Base-by-base conservation (phyloP, 2,329 filamentous ascomycete genomes). In the Botrytis elliptica region DNA sequence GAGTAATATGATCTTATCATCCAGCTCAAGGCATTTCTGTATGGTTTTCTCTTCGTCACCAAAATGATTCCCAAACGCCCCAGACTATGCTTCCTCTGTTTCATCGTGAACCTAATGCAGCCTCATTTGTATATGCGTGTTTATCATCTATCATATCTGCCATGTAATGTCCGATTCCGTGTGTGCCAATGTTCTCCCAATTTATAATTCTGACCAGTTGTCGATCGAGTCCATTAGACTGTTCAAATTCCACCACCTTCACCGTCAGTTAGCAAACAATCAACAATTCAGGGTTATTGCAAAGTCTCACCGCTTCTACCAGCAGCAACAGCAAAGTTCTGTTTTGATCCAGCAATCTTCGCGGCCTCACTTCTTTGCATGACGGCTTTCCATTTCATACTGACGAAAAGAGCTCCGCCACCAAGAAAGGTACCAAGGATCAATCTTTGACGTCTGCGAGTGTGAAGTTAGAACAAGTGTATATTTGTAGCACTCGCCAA, bases 351-450 rank as follows among this genome's bases (percentile, higher is more conserved):
- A 10, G 79, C 78, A 44, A 76, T 77, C 77, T 81, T 81, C 9
- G 79, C 80, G 6, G 77, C 80, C 71, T 81, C 80, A 75, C 79
- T 80, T 57, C 79, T 75, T 33, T 77, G 74, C 72, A 81, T 71
- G 5, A 81, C 80, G 10, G 80, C 80, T 36, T 76, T 74, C 78
- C 79, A 81, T 74, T 81, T 81, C 72, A 81, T 74, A 3, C 77
- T 79, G 55, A 80, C 74, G 66, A 81, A 81, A 1, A 80, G 40
- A 22, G 76, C 76, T 44, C 75, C 73, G 7, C 75, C 78, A n/a
- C 76, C 77, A n/a, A 81, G 57, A 44, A 81, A 76, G 12, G 77
- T 71, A n/a, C 75, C 71, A 29, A 81, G 73, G 16, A 81, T 75
- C 59, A 81, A 74, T 60, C 78, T 77, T n/a, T 75, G 77, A 44